Conservation (phyloP, 2,329 filamentous ascomycete species). For the Lizonia empirigonia region DNA sequence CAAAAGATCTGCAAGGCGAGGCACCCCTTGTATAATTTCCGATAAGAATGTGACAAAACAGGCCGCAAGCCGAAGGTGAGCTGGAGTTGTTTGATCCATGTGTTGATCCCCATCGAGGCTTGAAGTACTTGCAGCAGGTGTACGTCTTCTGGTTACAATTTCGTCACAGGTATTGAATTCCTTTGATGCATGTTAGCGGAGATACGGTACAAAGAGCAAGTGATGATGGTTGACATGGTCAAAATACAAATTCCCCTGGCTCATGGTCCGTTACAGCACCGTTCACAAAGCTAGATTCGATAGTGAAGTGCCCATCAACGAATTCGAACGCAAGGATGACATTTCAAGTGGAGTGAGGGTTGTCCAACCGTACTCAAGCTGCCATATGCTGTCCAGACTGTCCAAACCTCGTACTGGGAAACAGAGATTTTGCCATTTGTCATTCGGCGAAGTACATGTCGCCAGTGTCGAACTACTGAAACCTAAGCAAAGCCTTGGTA, state of each 20-base stretch:
- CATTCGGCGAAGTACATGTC: neutral
- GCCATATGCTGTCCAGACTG: neutral
- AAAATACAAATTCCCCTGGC: neutral
- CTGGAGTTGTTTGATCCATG: slow-evolving; percentile 20
- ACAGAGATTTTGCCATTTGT: neutral
- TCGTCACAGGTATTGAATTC: neutral
- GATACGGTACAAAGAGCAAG: neutral
- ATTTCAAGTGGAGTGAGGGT: neutral
- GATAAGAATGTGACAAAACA: slow-evolving; percentile 24
- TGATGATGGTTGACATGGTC: neutral
- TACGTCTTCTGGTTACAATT: neutral
- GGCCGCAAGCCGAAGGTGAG: slow-evolving; percentile 15
- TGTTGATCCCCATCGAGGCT: neutral
- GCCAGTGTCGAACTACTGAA: neutral
- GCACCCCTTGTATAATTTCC: slow-evolving; percentile 25
- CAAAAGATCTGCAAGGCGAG: slow-evolving; percentile 25
- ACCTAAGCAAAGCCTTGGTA: slow-evolving; percentile 1
- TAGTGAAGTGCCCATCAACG: neutral
- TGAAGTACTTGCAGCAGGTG: neutral
- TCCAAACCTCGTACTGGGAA: neutral
- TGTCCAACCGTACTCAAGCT: neutral
- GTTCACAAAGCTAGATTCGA: neutral
- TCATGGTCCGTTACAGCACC: neutral
- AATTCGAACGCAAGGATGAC: neutral
- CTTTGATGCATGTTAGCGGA: neutral